Evolutionary conservation across 2,329 filamentous ascomycete genomes (phyloP).

Genomic region (Penicillium polonicum): DNA sequence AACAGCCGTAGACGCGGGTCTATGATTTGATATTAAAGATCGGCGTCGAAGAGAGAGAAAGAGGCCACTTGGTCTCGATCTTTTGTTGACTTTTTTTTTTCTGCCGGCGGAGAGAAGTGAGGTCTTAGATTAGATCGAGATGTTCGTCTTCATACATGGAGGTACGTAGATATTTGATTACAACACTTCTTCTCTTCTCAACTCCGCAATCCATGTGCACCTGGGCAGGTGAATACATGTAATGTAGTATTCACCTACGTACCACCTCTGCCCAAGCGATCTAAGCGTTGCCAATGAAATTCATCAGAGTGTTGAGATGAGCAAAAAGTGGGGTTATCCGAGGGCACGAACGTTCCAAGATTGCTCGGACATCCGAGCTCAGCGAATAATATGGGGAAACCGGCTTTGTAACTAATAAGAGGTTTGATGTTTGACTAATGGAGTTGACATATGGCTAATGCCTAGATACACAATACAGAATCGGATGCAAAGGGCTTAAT

Average conservation of each 20-base stretch:
- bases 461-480: slow-evolving; percentile 25
- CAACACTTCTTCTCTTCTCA: neutral
- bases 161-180: neutral
- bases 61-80: slow-evolving; percentile 11
- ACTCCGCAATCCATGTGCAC: slow-evolving; percentile 12
- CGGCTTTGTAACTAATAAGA: neutral
- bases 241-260: neutral
- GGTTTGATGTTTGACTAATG: slow-evolving; percentile 3
- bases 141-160: neutral
- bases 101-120: slow-evolving; percentile 11
- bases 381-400: neutral
- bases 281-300: slow-evolving; percentile 17
- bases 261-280: neutral
- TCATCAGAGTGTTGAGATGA: slow-evolving; percentile 11
- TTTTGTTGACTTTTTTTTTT: slow-evolving; percentile 9
- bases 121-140: neutral
- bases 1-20: neutral
- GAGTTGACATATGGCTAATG: slow-evolving; percentile 14
- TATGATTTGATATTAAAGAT: slow-evolving; percentile 5
- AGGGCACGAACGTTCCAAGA: slow-evolving; percentile 4
- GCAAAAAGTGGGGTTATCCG: slow-evolving; percentile 22
- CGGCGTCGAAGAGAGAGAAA: slow-evolving; percentile 1
- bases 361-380: too few relatives aligned
- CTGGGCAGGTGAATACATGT: neutral
- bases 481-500: slow-evolving; percentile 1